Base-by-base conservation (phyloP, 2,329 filamentous ascomycete genomes). In the Colletotrichum sojae region DNA sequence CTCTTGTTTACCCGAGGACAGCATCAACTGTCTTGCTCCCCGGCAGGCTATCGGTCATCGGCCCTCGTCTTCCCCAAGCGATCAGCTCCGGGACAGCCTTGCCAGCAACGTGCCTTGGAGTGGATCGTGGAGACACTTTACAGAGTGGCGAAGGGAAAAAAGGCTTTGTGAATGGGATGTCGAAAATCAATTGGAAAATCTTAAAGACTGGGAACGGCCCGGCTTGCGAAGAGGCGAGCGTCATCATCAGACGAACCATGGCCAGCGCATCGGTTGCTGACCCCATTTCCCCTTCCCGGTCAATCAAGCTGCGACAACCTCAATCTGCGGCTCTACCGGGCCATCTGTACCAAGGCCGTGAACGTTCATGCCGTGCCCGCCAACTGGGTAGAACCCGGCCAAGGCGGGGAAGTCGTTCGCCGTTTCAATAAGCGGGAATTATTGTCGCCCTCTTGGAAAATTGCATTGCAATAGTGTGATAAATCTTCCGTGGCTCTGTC, bases 171-270 rank as follows among this genome's bases (percentile, higher is more conserved):
- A n/a, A n/a, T n/a, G 54, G n/a, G 20, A 40, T 25, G 12, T 22
- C 16, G 22, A 68, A 69, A 46, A 60, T 40, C 51, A 39, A 12
- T 36, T 18, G 20, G 20, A 36, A 68, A 68, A 69, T 65, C 48
- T 65, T 51, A 59, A 59, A 59, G 66, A 69, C 61, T 65, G 61
- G 54, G 49, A 51, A 55, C 49, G 66, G 40, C 49, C 66, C 54
- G 60, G 60, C 39, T 54, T 39, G 25, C 18, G 18, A 20, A 52
- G 46, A 63, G 49, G 56, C 45, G 43, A 53, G 36, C 51, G 56
- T 57, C 56, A 61, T 66, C 49, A 62, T 67, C 67, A 53, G 63
- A 69, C 51, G 67, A 69, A 69, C 66, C 58, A 49, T n/a, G 61
- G n/a, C 45, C 40, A 54, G 45, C 40, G 31, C 61, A 60, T 55